Percentiles rank a stretch among this genome's conserved stretches.
Evolutionary conservation across 1,284 basidiomycete species (phyloP).

Genomic region (Laetiporus sulphureus): DNA sequence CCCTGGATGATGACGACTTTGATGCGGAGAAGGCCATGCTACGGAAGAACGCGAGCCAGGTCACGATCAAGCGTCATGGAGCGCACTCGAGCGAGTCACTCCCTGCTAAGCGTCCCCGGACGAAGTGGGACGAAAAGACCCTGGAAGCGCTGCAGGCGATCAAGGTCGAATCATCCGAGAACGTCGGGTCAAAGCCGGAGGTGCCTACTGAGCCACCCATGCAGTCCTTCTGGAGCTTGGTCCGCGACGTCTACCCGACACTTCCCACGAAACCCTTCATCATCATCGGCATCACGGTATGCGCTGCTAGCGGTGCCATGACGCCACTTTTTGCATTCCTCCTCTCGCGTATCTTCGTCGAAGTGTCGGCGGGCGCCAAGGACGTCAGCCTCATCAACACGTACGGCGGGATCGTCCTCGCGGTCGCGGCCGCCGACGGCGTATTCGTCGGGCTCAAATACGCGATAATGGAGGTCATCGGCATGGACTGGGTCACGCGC

Average conservation of each 20-base stretch:
- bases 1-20: conserved; percentile 32
- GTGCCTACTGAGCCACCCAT: conserved; percentile 16
- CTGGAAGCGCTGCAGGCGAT: conserved; percentile 26
- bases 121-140: conserved; percentile 34
- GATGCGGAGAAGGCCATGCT: conserved; percentile 24
- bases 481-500: conserved; percentile 70
- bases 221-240: conserved; percentile 38
- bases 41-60: conserved; percentile 15
- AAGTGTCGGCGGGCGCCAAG: conserved; percentile 67
- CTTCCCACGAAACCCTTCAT: conserved; percentile 73
- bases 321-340: conserved; percentile 91
- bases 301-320: conserved; percentile 70
- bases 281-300: conserved; percentile 59
- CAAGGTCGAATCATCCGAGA: conserved; percentile 25
- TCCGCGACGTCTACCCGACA: conserved; percentile 62
- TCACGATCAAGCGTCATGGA: conserved; percentile 12
- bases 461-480: conserved; percentile 69
- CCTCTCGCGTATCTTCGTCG: conserved; percentile 76
- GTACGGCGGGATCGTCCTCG: conserved; percentile 64
- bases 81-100: conserved; percentile 10
- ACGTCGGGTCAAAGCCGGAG: conserved; percentile 9
- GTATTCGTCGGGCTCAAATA: conserved; percentile 69
- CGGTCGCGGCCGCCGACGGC: conserved; percentile 72
- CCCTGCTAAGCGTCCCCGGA: conserved; percentile 25
- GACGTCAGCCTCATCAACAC: conserved; percentile 62